Evolutionary conservation across 1,284 basidiomycete genomes (phyloP), one percentile per base, ranked within the genome.

Genomic region (Heterobasidion annosum): DNA sequence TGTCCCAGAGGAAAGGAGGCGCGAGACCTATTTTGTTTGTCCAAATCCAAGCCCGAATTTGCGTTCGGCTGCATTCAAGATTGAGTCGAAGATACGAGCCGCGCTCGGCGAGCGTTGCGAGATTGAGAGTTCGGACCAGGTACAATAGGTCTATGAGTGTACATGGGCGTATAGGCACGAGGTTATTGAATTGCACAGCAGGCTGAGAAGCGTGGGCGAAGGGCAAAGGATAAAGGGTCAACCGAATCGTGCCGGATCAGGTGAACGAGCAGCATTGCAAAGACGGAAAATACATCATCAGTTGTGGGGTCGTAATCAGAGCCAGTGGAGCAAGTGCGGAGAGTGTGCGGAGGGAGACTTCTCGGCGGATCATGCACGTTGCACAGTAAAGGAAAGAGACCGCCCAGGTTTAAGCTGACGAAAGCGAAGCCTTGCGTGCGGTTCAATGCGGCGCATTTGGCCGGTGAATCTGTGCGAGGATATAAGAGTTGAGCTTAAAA

Each of bases 1-100:
- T 96, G 67, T 96, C 95, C 91, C 93, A 96, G 67, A 91, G 77
- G 71, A 95, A 96, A 16, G 96, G 73, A 3, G 90, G 80, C 9
- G 77, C 73, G 12, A 95, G 72, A 69, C 96, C 93, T 88, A 63
- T 57, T 32, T 54, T 25, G 25, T 5, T 25, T 25, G 25, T 25
- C 25, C 25, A 5, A 25, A 25, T 25, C 25, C 25, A 25, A 25
- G 25, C n/a, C 37, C 12, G 37, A n/a, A 12, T 40, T 40, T 40
- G 37, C 10, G 3, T 10, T 40, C 10, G 6, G 12, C 12, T 40
- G 25, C 25, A 25, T 25, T 25, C 25, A 25, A 25, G 25, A 25
- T 25, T 25, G 25, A 25, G 25, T 25, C 25, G 25, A 25, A 25
- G 25, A 25, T 25, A 25, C 25, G 25, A 25, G 5, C n/a, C 4